Base-by-base conservation (phyloP, 768 basidiomycete genomes). In the Lactifluus piperatus region DNA sequence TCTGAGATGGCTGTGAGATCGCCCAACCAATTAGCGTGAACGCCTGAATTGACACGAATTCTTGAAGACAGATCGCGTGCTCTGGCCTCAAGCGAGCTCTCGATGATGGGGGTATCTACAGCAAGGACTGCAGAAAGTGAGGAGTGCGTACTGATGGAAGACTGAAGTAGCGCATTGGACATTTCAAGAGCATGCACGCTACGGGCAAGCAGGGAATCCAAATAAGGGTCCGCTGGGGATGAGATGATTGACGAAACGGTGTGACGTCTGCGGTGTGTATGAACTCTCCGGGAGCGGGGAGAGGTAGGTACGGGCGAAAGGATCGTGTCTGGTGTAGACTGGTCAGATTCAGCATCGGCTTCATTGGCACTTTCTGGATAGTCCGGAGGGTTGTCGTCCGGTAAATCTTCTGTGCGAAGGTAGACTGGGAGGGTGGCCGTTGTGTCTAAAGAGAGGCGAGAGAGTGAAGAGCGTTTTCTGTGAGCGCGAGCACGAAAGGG, bases 171-270 rank as follows among this genome's bases (percentile, higher is more conserved):
- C 3, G 83, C 79, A 58, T 92, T 92, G 5, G 90, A 92, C 77
- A 91, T 84, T 69, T 92, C 91, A 9, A 93, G 76, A 1, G 90
- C 90, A 71, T 90, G 83, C 14, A 92, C 87, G 63, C 88, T 90
- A 62, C 90, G 82, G 58, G 83, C 87, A 1, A 92, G 77, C 16
- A 92, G 75, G n/a, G 84, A 79, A 70, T 92, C 91, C 27, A 91
- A 77, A 65, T 79, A 83, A 13, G 80, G 79, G 68, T 86, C 84
- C 50, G 55, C 65, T 3, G 73, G 69, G 22, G 71, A 51, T 32
- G 62, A 45, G 56, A 58, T 30, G 66, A 52, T 39, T 44, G 64
- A 64, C 54, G 55, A 62, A 50, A 60, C 57, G 36, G 62, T 57
- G 62, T 51, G 49, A 34, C 50, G 54, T 51, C 56, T 57, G 44